Evolutionary conservation across 1,139 yeast genomes (phyloP), one percentile per base, ranked within the genome.

Genomic region (Suhomyces anneliseae): DNA sequence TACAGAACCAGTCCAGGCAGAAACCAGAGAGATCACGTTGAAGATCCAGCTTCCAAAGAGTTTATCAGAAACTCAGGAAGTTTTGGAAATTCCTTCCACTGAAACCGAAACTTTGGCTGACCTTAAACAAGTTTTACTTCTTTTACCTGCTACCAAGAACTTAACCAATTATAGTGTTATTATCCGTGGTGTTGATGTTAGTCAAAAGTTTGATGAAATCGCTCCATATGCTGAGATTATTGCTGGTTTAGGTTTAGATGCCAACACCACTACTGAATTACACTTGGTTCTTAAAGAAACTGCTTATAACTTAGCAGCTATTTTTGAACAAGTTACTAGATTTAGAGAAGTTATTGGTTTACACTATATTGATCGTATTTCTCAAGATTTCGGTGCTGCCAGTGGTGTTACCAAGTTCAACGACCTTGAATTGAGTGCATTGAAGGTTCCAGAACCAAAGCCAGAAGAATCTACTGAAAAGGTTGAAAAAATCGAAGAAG

Each of bases 141-240:
- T 81, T 27, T 65, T 81, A 34, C 81, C 85, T 11, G 72, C 74
- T 31, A 77, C 85, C 38, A 76, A 78, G 56, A 84, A 81, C 48
- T 75, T 78, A 58, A 85, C 95, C 35, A 79, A 82, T 57, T 89
- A 82, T 60, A 68, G 76, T 7, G 69, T 88, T 31, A 61, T 57
- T 44, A 61, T 64, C 46, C 63, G 70, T n/a, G 78, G 72, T 14
- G 49, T 62, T 37, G 57, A 66, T 43, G 57, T 82, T 24, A 65
- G 64, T 24, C 62, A 62, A 24, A 39, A 48, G 3, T 66, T 66
- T 47, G 73, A 74, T 46, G 77, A 70, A 31, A 62, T 71, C 39
- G 46, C 63, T 29, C 58, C 72, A 14, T 66, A 70, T 46, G 64
- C 59, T 26, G 71, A 65, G 24, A 62, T 72, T 27, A 46, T 71